A percentile compares a stretch with the other conserved stretches of the same genome.
Evolutionary conservation across 192 early-diverging fungal genomes (phyloP).

Genomic region (Rhizoclosmatium globosum): DNA sequence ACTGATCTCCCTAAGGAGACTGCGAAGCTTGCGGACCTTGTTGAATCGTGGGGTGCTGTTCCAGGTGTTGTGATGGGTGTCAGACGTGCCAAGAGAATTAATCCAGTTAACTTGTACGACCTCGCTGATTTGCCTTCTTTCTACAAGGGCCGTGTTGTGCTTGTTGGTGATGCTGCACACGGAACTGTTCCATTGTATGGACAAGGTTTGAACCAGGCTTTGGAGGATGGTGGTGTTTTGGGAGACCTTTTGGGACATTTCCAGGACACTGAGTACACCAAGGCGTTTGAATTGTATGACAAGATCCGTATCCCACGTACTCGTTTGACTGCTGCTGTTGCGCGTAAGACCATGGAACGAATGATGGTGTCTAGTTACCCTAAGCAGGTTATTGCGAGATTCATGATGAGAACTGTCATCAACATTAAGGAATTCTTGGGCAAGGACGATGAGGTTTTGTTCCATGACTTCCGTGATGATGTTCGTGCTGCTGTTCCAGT

Average conservation of each 20-base stretch:
- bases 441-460: background rate
- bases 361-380: background rate
- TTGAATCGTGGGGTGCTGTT: background rate
- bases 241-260: constrained; percentile 17
- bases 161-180: constrained; percentile 41
- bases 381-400: background rate
- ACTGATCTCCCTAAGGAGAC: background rate
- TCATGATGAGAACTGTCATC: background rate
- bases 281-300: constrained; percentile 23
- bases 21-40: background rate
- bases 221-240: constrained; percentile 43
- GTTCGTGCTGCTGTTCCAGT: background rate
- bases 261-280: background rate
- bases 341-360: background rate
- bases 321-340: background rate
- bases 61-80: background rate
- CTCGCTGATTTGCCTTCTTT: background rate
- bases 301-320: constrained; percentile 20
- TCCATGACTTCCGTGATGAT: background rate
- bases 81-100: background rate
- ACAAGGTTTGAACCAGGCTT: background rate
- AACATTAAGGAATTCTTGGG: background rate
- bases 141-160: background rate
- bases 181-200: background rate
- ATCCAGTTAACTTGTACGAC: constrained; percentile 11